Base-by-base conservation (phyloP, 805 yeast species). In the Candida oleophila region DNA sequence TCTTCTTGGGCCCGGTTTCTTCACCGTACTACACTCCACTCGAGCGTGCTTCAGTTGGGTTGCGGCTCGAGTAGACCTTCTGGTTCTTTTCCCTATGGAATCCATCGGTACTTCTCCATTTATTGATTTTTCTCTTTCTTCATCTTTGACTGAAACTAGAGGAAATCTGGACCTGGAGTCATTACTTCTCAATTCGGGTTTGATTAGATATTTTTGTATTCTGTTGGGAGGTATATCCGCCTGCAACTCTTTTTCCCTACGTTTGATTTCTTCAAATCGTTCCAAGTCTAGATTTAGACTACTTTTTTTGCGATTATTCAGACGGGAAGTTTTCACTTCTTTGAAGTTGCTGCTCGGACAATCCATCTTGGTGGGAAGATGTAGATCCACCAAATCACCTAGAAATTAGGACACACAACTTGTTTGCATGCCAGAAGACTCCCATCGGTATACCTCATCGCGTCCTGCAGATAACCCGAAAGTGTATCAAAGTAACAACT, bases 221-320 rank as follows among this genome's bases (percentile, higher is more conserved):
- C 41, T 18, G 38, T 52, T 47, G 2, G 68, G 68, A 2, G 68
- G 68, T 22, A 63, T 63, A 45, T 62, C 66, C 16, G 44, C 40
- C 37, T 57, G 66, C 36, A 61, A 44, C 19, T 55, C 55, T 3
- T 42, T 38, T 19, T 56, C 50, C 21, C 53, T 44, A 12, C 36
- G 21, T 12, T 57, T 28, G 22, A 62, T 43, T 40, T 55, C 56
- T 4, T 53, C 41, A 51, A 59, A 64, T 30, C 53, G 43, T 11
- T 36, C 41, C 16, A 59, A 46, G 44, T 64, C 67, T 12, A 42
- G 41, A 30, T 53, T 48, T 16, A 19, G 15, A 35, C 46, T 43
- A 4, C 28, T 45, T 3, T 41, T 41, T n/a, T 38, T 48, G 20
- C 46, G 19, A 25, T 25, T 25, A 7, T 25, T 25, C 11, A 11